Evolutionary conservation across 371 early-diverging fungal species (phyloP), one percentile per base, ranked within the genome.

Genomic region (Paraphysoderma sedebokerense): DNA sequence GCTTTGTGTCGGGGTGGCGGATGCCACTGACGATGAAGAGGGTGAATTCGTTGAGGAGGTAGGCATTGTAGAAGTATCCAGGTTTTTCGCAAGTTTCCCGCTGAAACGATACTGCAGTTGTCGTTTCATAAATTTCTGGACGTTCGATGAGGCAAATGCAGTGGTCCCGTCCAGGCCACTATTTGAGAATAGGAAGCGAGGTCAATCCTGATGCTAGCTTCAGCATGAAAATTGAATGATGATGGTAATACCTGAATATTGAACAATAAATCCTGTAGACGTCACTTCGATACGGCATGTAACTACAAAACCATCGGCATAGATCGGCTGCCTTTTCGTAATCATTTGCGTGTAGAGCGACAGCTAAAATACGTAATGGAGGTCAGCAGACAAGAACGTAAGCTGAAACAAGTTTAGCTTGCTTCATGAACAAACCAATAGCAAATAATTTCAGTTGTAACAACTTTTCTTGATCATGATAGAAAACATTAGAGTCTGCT

Each of bases 401-500:
- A 37, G 33, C 26, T 9, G 29, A 6, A 46, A 5, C 2, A 19
- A 29, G 13, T 9, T 5, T 11, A 31, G 27, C 34, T 19, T 11
- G 7, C 19, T 23, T 37, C 22, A 28, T 5, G 27, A 19, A 23
- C 48, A 56, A 66, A 79, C 82, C 72, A 22, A 84, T 57, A 50
- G 76, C 57, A 8, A 76, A 68, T 32, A 84, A 22, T 39, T 71
- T 67, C 36, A 86, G 56, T 0, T 65, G 50, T 0, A 64, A 49
- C 23, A 59, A 62, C 46, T 56, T 62, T 15, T 51, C 46, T 7
- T 65, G 52, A 33, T 81, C 65, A n/a, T 74, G 67, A 45, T 67
- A 79, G 49, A 77, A 84, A 3, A 85, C 74, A 47, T 76, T 77
- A 9, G 85, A 74, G 28, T 72, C 70, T 35, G 54, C 53, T 3